Conservation (phyloP, 179 eudicot species). For the Carnegiea gigantea region DNA sequence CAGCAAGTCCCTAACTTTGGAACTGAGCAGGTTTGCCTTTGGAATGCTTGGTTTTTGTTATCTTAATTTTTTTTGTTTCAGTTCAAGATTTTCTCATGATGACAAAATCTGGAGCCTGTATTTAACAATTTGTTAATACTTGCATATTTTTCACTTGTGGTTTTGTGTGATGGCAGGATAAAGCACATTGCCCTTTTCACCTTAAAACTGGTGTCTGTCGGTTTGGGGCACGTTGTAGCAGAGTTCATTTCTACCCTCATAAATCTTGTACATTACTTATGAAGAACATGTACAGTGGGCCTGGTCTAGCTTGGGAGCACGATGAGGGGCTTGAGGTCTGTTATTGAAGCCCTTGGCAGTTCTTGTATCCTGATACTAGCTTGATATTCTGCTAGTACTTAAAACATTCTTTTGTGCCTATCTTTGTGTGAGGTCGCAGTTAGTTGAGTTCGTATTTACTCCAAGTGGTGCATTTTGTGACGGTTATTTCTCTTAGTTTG, state of each 20-base stretch:
- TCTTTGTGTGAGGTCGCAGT: neutral
- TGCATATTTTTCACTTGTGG: constrained; percentile 7
- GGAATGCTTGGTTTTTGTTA: neutral
- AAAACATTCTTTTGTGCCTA: constrained; percentile 1
- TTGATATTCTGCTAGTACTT: constrained; percentile 14
- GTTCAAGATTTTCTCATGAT: neutral
- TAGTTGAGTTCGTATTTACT: constrained; percentile 8
- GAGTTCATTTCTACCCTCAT: constrained; percentile 94
- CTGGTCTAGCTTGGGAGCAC: constrained; percentile 95
- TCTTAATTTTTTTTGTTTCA: neutral
- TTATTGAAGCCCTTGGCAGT: constrained; percentile 74
- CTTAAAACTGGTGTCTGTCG: constrained; percentile 97
- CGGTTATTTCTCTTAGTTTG: neutral
- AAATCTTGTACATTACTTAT: constrained; percentile 85
- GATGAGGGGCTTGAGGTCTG: constrained; percentile 99
- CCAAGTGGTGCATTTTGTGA: neutral
- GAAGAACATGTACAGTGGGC: constrained; percentile 93
- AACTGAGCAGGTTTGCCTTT: constrained; percentile 72
- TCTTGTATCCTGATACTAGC: constrained; percentile 72
- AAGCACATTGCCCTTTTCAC: constrained; percentile 98
- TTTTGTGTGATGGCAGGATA: constrained; percentile 65
- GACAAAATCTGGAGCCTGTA: neutral
- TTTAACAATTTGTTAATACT: neutral
- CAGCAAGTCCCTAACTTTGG: constrained; percentile 95
- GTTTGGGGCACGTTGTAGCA: constrained; percentile 82